Conservation (phyloP, 2,329 filamentous ascomycete species). For the Penicillium sp. region DNA sequence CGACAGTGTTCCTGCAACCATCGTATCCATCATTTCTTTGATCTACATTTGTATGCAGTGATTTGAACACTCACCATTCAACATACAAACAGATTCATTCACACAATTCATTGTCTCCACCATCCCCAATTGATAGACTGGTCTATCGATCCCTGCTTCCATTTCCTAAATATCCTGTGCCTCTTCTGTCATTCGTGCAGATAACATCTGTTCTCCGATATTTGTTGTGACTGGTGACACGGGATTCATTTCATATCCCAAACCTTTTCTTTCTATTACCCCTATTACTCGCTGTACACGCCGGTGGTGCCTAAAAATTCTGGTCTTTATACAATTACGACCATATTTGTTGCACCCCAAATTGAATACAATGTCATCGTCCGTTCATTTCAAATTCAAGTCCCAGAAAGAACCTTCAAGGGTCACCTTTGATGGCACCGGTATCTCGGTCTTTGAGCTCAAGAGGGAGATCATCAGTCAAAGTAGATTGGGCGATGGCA, state of each 20-base stretch:
- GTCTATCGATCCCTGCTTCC: constrained; percentile 24
- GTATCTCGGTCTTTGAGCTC: constrained; percentile 96
- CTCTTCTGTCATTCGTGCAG: constrained; percentile 1
- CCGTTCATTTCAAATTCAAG: constrained; percentile 99
- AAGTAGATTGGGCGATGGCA: constrained; percentile 89
- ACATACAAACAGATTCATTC: constrained; percentile 29
- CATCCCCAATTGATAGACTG: constrained; percentile 28
- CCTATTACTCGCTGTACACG: constrained; percentile 27
- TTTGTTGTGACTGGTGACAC: constrained; percentile 2
- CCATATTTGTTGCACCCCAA: constrained; percentile 28
- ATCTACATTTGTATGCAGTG: constrained; percentile 38
- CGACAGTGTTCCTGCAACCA: constrained; percentile 22
- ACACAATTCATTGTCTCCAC: constrained; percentile 27
- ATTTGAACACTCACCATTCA: constrained; percentile 26
- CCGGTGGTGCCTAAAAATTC: constrained; percentile 27
- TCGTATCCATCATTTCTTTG: constrained; percentile 33
- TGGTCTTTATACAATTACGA: constrained; percentile 32
- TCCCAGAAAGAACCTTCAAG: constrained; percentile 93
- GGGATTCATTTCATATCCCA: not conserved
- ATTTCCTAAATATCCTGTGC: constrained; percentile 14
- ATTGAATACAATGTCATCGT: constrained; percentile 76
- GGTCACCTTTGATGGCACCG: constrained; percentile 95
- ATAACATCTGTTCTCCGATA: constrained; percentile 1
- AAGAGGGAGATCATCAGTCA: constrained; percentile 98
- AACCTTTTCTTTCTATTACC: constrained; percentile 17